These are phyloP conservation scores for Aphanoascus verrucosus DNA, from an alignment of 2,329 filamentous ascomycete species.

Conservation along the genomic window DNA sequence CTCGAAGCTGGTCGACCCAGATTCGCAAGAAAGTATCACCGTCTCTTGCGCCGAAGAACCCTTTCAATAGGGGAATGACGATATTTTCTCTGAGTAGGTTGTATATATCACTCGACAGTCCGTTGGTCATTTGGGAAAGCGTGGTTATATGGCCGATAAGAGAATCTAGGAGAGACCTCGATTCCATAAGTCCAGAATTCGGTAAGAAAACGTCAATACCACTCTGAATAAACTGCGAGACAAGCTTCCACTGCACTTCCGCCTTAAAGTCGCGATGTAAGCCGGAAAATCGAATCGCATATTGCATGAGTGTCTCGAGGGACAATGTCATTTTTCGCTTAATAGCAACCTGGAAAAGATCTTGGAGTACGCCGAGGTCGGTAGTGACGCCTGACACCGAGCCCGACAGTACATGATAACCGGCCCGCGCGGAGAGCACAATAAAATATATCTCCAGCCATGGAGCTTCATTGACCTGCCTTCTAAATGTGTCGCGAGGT, in stretches of 20 bases:
- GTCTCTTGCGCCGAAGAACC: slow-evolving; percentile 34
- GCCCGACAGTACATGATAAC: slow-evolving; percentile 24
- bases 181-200: slow-evolving; percentile 33
- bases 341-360: slow-evolving; percentile 31
- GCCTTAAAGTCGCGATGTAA: slow-evolving; percentile 25
- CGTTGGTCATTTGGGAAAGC: slow-evolving; percentile 23
- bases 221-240: slow-evolving; percentile 33
- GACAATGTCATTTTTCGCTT: slow-evolving; percentile 32
- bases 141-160: slow-evolving; percentile 28
- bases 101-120: slow-evolving; percentile 20
- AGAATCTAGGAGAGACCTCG: slow-evolving; percentile 27
- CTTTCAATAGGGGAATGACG: slow-evolving; percentile 32
- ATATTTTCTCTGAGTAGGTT: slow-evolving; percentile 29
- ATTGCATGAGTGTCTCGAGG: slow-evolving; percentile 32
- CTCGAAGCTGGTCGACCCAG: slow-evolving; percentile 33
- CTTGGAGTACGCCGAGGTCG: slow-evolving; percentile 26
- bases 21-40: slow-evolving; percentile 30
- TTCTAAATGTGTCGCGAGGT: slow-evolving; percentile 34
- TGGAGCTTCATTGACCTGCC: slow-evolving; percentile 37
- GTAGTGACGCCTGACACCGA: slow-evolving; percentile 6
- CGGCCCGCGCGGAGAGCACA: slow-evolving; percentile 32
- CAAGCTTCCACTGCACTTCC: slow-evolving; percentile 32
- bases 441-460: slow-evolving; percentile 44
- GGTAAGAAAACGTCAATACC: slow-evolving; percentile 37
- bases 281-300: slow-evolving; percentile 31